Conservation (phyloP, 345 rosid species). For the Camelina sativa region DNA sequence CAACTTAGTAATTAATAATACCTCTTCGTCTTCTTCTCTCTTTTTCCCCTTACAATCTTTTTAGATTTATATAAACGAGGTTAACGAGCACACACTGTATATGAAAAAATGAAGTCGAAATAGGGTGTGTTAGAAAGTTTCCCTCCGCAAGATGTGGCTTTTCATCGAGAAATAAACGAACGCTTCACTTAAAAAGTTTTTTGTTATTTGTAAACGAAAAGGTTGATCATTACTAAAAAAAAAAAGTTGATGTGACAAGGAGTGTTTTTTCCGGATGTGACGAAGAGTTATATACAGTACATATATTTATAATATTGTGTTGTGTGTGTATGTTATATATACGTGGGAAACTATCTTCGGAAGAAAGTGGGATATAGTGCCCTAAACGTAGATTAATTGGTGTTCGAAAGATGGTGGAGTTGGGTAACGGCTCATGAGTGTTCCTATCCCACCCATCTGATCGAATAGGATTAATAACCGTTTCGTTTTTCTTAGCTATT, state of each 20-base stretch:
- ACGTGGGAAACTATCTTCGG: not conserved
- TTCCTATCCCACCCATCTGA: constrained; percentile 20
- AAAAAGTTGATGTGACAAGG: constrained; percentile 18
- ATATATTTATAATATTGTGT: not conserved
- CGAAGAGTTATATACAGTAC: not conserved
- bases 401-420: not conserved
- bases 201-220: not conserved
- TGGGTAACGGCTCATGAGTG: not conserved
- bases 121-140: not conserved
- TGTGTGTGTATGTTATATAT: not conserved
- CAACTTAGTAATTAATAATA: constrained; percentile 4
- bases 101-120: constrained; percentile 1
- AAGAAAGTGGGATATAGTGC: not conserved
- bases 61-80: too few species aligned
- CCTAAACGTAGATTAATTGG: constrained; percentile 5
- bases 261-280: not conserved
- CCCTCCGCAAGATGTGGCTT: constrained; percentile 19
- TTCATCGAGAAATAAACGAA: constrained; percentile 6
- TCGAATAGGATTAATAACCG: not conserved
- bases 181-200: constrained; percentile 8
- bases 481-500: not conserved
- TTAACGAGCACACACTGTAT: not conserved
- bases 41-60: not conserved
- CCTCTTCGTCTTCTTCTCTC: constrained; percentile 20
- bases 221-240: constrained; percentile 13